Evolutionary conservation across 2,329 filamentous ascomycete species (phyloP).

Genomic region (Hymenoscyphus repandus): DNA sequence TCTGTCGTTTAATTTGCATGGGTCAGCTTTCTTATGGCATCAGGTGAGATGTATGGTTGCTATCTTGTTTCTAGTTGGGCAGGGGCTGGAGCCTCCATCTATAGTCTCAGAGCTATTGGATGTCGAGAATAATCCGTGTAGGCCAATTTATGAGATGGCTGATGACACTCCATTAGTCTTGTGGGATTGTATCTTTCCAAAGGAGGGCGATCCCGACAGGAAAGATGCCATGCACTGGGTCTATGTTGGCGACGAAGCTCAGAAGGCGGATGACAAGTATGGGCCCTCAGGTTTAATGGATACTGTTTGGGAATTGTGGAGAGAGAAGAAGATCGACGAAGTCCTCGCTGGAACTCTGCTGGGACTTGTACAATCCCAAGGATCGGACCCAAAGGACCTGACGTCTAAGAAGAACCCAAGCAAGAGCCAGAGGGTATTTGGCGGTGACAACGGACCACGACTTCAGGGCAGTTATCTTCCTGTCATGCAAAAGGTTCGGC

Average conservation of each 20-base stretch:
- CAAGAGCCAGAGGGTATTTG: conserved; percentile 40
- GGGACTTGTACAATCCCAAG: conserved; percentile 48
- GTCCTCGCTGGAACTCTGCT: conserved; percentile 71
- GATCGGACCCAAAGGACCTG: conserved; percentile 20
- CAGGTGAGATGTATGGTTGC: conserved; percentile 95
- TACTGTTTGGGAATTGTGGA: conserved; percentile 78
- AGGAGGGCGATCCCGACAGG: conserved; percentile 35
- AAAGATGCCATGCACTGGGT: conserved; percentile 70
- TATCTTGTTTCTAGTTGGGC: conserved; percentile 86
- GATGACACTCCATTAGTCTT: conserved; percentile 84
- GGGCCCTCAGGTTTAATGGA: conserved; percentile 64
- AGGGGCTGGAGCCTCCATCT: conserved; percentile 73
- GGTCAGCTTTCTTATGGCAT: conserved; percentile 95
- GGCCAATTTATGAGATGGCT: conserved; percentile 86
- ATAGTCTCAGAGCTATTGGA: conserved; percentile 74
- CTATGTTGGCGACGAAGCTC: conserved; percentile 64
- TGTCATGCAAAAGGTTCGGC: conserved; percentile 45
- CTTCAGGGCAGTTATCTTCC: conserved; percentile 50
- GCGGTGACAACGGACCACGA: conserved; percentile 49
- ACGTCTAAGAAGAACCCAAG: conserved; percentile 31
- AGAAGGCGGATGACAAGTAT: conserved; percentile 53
- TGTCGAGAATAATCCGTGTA: conserved; percentile 61
- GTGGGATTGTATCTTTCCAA: conserved; percentile 91
- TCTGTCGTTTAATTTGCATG: conserved; percentile 81
- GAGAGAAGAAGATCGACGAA: conserved; percentile 83